Evolutionary conservation across 352 stramenopile species (phyloP).

Genomic region (Globisporangium nagaii): DNA sequence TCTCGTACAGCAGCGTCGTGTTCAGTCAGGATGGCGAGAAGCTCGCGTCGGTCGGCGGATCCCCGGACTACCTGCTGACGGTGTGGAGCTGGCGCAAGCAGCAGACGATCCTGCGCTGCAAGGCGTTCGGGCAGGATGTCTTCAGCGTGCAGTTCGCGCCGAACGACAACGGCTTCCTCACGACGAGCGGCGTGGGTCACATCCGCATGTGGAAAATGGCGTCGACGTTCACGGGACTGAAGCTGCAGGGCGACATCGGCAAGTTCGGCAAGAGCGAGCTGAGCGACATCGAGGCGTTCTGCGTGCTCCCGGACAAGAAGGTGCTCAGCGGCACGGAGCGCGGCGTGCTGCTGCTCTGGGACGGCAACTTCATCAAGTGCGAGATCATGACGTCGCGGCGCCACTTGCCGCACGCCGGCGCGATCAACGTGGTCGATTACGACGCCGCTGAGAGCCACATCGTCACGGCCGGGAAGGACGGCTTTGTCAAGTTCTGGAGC

Average conservation of each 20-base stretch:
- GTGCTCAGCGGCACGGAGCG: constrained; percentile 86
- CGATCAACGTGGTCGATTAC: constrained; percentile 71
- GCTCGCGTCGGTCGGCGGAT: constrained; percentile 82
- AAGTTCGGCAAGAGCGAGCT: constrained; percentile 96
- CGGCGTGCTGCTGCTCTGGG: constrained; percentile 89
- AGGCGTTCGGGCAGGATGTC: constrained; percentile 94
- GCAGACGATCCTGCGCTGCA: constrained; percentile 87
- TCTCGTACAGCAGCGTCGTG: constrained; percentile 64
- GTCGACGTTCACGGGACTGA: constrained; percentile 94
- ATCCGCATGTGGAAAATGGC: constrained; percentile 97
- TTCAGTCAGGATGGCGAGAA: constrained; percentile 83
- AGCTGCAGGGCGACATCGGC: constrained; percentile 94
- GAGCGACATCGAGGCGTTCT: constrained; percentile 91
- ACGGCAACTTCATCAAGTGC: constrained; percentile 96
- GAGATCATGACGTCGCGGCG: constrained; percentile 69
- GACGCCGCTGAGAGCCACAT: constrained; percentile 40
- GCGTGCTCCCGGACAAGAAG: constrained; percentile 92
- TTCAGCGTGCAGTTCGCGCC: constrained; percentile 89
- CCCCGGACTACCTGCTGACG: constrained; percentile 90
- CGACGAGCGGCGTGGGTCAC: constrained; percentile 90
- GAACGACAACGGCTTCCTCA: constrained; percentile 85
- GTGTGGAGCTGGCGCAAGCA: constrained; percentile 92
- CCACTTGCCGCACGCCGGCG: constrained; percentile 60
- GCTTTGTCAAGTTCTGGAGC: constrained; percentile 88
- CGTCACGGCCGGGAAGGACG: constrained; percentile 77